Evolutionary conservation across 2,329 filamentous ascomycete species (phyloP).

Genomic region (Coniochaeta hoffmannii): DNA sequence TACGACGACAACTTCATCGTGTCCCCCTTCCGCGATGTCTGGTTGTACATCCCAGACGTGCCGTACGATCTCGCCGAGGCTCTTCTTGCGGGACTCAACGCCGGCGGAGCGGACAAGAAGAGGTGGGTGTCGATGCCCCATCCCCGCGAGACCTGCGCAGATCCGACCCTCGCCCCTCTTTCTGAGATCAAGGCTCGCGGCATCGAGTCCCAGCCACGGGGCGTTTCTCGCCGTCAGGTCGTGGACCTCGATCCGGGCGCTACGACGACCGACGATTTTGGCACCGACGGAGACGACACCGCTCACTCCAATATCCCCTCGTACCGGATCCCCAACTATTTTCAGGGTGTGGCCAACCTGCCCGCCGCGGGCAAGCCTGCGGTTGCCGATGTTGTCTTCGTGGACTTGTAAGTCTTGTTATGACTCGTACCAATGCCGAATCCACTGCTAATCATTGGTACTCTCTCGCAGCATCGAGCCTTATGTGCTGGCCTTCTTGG

Average conservation of each 20-base stretch:
- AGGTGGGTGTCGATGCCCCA: slow-evolving; percentile 27
- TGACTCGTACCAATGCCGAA: not conserved
- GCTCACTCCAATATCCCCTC: slow-evolving; percentile 37
- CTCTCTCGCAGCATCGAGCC: slow-evolving; percentile 26
- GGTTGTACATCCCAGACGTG: slow-evolving; percentile 46
- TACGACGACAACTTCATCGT: slow-evolving; percentile 45
- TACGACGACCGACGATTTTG: slow-evolving; percentile 49
- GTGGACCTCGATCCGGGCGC: slow-evolving; percentile 39
- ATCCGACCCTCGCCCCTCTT: slow-evolving; percentile 27
- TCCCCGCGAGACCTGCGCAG: slow-evolving; percentile 36
- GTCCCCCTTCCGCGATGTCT: slow-evolving; percentile 45
- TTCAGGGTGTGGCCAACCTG: slow-evolving; percentile 41
- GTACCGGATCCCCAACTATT: slow-evolving; percentile 40
- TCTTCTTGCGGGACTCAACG: slow-evolving; percentile 33
- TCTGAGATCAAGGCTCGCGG: slow-evolving; percentile 5
- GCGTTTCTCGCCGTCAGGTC: slow-evolving; percentile 41
- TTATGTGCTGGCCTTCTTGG: slow-evolving; percentile 28
- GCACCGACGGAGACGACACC: slow-evolving; percentile 46
- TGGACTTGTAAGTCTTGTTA: slow-evolving; percentile 36
- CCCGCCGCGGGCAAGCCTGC: slow-evolving; percentile 31
- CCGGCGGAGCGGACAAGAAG: slow-evolving; percentile 25
- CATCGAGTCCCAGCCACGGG: slow-evolving; percentile 19
- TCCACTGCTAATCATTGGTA: not conserved
- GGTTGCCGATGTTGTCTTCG: slow-evolving; percentile 44
- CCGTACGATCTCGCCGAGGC: slow-evolving; percentile 36